phyloP scores from a whole-genome alignment of 495 filamentous ascomycete genomes.

The Glonium stellatum region DNA sequence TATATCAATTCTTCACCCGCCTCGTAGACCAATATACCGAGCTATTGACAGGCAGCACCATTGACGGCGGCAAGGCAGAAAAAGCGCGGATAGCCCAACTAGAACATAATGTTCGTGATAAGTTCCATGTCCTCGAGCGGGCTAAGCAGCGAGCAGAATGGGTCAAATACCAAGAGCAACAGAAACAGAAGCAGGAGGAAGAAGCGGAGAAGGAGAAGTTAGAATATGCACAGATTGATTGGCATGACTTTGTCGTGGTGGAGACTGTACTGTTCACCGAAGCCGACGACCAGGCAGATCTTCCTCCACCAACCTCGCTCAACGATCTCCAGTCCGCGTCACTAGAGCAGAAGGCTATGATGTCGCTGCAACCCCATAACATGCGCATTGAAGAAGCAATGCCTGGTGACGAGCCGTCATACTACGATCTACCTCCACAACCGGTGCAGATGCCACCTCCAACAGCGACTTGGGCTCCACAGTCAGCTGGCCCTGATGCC shows the following conservation, averaged over 20 bases:
- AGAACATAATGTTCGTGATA: constrained; percentile 68
- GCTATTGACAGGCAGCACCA: constrained; percentile 63
- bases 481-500: constrained; percentile 7
- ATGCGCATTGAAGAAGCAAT: constrained; percentile 93
- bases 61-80: constrained; percentile 58
- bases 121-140: constrained; percentile 69
- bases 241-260: constrained; percentile 95
- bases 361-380: constrained; percentile 59
- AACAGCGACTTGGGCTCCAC: constrained; percentile 16
- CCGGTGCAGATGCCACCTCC: constrained; percentile 29
- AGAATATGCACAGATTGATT: constrained; percentile 87
- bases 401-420: constrained; percentile 62
- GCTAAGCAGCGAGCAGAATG: constrained; percentile 83
- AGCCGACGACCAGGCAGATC: constrained; percentile 73
- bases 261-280: constrained; percentile 95
- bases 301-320: constrained; percentile 82
- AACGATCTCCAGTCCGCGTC: constrained; percentile 89
- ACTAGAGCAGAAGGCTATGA: constrained; percentile 85
- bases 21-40: constrained; percentile 92
- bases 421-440: constrained; percentile 10
- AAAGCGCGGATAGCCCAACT: constrained; percentile 66
- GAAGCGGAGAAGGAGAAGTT: constrained; percentile 76
- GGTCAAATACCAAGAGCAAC: constrained; percentile 72
- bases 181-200: constrained; percentile 85
- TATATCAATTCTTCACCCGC: constrained; percentile 89